Base-by-base conservation (phyloP, 768 basidiomycete genomes). In the Boletus insuetus region DNA sequence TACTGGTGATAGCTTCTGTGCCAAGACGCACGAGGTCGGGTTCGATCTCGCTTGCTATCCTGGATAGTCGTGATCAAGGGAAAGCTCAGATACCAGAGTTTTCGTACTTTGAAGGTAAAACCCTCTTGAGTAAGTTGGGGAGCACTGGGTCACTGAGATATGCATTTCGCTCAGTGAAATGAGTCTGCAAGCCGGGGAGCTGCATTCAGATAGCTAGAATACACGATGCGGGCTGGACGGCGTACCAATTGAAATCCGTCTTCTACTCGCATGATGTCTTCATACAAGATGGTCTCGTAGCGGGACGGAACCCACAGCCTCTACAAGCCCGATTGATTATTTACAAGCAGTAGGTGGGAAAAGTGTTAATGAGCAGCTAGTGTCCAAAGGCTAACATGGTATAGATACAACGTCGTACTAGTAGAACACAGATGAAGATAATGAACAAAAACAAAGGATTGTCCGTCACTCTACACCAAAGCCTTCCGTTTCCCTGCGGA, bases 401-500 rank as follows among this genome's bases (percentile, higher is more conserved):
- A 66, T 54, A 64, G 51, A 58, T 64, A 64, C 54, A 57, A 42
- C 26, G 22, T 50, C 35, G 31, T 35, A n/a, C n/a, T n/a, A n/a
- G n/a, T n/a, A 19, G 39, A 31, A 46, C 22, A 56, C 29, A 47
- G 24, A 16, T 41, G 32, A 51, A 51, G 50, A 53, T 42, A n/a
- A 41, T 48, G 39, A 48, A 51, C 48, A 46, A 60, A 32, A 56
- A 44, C 24, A 37, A 57, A 48, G 3, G 13, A 42, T 54, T 39
- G 24, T 54, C 54, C 19, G 31, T 58, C 69, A 86, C 64, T 86
- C 84, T 56, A 82, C 81, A 46, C 83, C 85, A 55, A 89, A 89
- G 17, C 87, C 87, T 77, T 89, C 87, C 43, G 87, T 88, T 73
- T 89, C 87, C 71, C 87, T 89, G 65, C 49, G 51, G 22, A 43